Base-by-base conservation (phyloP, 805 yeast species). In the Barnettozyma siamensis region DNA sequence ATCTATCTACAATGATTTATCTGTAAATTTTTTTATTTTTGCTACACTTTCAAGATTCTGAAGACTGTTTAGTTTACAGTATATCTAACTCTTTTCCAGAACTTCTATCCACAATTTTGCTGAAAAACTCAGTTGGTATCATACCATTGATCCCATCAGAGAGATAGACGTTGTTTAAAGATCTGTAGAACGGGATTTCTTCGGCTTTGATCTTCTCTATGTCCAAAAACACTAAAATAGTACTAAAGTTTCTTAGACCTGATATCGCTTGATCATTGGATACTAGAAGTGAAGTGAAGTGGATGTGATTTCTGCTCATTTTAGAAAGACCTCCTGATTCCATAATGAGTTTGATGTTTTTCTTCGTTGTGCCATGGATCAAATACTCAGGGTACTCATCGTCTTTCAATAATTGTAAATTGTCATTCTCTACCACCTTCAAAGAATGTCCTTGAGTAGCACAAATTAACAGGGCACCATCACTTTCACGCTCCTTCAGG, bases 361-460 rank as follows among this genome's bases (percentile, higher is more conserved):
- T 57, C 5, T 44, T 41, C 44, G 69, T 77, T 0, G 98, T 91
- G 4, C 98, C 98, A 59, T 93, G 99, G 16, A 87, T 78, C 3
- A 88, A 71, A 2, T 60, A 57, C 0, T 48, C 31, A 0, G 85
- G 93, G 35, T 77, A 65, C 4, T 72, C 67, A 0, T 59, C 65
- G 16, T 57, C 45, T n/a, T 54, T 53, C 34, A 78, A 53, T 29
- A 56, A 66, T 35, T 40, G 57, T 23, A 76, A 59, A 23, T 71
- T 68, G 17, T 65, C 71, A 23, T 67, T 66, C 2, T 62, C 60
- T 1, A 79, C 66, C 0, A 52, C 43, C 27, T 59, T 56, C 5
- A 91, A 63, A 0, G 95, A 79, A 60, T 93, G 99, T 4, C 99
- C 99, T 61, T 93, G 99, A 39, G 82, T 81, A 4, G 99, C 98